phyloP scores from a whole-genome alignment of 305 asterid species.

The Andrographis paniculata region DNA sequence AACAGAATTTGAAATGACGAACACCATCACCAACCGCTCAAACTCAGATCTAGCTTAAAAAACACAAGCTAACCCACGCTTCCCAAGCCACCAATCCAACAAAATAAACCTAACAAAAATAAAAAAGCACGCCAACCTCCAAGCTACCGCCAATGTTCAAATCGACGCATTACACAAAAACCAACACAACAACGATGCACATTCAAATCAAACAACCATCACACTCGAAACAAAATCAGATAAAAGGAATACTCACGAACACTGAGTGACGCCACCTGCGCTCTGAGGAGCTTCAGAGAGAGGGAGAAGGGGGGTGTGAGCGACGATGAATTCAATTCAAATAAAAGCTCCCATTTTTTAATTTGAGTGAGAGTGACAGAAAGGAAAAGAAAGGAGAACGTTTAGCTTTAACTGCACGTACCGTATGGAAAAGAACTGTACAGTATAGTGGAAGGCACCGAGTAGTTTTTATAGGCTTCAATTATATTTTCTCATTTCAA shows the following conservation, averaged over 20 bases:
- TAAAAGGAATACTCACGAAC: conserved; percentile 14
- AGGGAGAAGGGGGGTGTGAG: conserved; percentile 15
- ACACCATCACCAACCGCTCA: conserved; percentile 18
- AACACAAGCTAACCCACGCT: conserved; percentile 16
- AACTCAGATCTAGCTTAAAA: conserved; percentile 50
- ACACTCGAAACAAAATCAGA: background rate
- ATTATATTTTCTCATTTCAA: too few species aligned
- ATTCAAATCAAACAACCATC: background rate
- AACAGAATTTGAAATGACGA: conserved; percentile 11
- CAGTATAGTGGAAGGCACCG: too few species aligned
- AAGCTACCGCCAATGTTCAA: conserved; percentile 21
- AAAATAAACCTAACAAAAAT: conserved; percentile 5
- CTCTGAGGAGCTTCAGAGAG: conserved; percentile 19
- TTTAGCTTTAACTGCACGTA: conserved; percentile 8
- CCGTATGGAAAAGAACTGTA: conserved; percentile 23
- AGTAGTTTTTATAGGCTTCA: too few species aligned
- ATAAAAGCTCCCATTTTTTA: background rate
- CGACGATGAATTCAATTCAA: conserved; percentile 7
- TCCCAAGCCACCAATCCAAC: conserved; percentile 28
- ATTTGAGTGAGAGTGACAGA: conserved; percentile 13
- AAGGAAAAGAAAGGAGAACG: conserved; percentile 8
- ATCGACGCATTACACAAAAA: conserved; percentile 16
- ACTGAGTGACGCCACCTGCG: too few species aligned
- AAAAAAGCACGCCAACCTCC: conserved; percentile 9
- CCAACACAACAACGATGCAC: conserved; percentile 3